Percentiles rank a stretch among this genome's conserved stretches.
Evolutionary conservation across 768 basidiomycete genomes (phyloP).

Genomic region (Lanmaoa rubissima): DNA sequence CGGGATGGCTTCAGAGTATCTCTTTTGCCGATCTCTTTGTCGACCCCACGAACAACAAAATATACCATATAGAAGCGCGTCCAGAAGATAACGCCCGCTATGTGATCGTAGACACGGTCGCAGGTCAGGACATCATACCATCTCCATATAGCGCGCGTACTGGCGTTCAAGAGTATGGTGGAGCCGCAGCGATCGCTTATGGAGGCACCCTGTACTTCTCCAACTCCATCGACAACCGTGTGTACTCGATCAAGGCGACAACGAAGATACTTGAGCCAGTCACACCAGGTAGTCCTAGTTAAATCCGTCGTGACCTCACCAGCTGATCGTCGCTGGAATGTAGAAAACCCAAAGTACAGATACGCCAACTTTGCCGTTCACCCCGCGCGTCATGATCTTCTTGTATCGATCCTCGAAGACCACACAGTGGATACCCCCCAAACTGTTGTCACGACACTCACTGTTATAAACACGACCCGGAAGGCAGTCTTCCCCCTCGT

Average conservation of each 20-base stretch:
- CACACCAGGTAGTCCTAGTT: constrained; percentile 52
- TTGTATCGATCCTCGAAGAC: constrained; percentile 69
- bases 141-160: constrained; percentile 55
- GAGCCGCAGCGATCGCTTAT: constrained; percentile 54
- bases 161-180: constrained; percentile 71
- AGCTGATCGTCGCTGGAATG: constrained; percentile 2
- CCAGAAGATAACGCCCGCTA: constrained; percentile 54
- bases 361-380: constrained; percentile 65
- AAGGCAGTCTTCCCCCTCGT: constrained; percentile 46
- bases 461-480: constrained; percentile 48
- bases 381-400: constrained; percentile 48
- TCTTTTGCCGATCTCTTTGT: constrained; percentile 46
- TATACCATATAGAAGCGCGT: constrained; percentile 61
- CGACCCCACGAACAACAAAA: constrained; percentile 42
- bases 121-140: constrained; percentile 49
- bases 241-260: constrained; percentile 41
- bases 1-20: constrained; percentile 25
- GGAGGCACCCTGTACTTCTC: constrained; percentile 58
- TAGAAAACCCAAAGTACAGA: constrained; percentile 38
- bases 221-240: constrained; percentile 48
- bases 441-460: constrained; percentile 50
- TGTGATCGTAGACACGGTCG: constrained; percentile 54
- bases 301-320: neutral
- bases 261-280: constrained; percentile 42
- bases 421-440: constrained; percentile 48